A percentile compares a stretch with the other conserved stretches of the same genome.
phyloP scores from a whole-genome alignment of 441 rosid species.

The Daphne laureola region DNA sequence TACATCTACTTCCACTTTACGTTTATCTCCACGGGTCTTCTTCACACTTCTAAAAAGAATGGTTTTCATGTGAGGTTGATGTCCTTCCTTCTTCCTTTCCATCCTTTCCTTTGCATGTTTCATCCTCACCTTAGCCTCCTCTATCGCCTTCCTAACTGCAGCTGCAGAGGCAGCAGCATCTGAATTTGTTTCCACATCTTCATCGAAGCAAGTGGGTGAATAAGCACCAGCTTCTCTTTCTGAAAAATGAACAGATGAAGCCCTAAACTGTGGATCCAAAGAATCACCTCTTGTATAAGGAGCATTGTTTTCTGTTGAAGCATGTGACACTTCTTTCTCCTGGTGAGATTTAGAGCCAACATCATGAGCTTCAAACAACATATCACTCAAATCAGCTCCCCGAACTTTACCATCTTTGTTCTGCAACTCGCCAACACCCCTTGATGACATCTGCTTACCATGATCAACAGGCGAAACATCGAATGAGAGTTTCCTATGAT shows the following conservation, averaged over 20 bases:
- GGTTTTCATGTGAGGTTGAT: slow-evolving; percentile 30
- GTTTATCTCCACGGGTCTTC: slow-evolving; percentile 25
- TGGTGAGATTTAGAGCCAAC: slow-evolving; percentile 21
- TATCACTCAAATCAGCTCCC: slow-evolving; percentile 31
- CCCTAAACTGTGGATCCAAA: slow-evolving; percentile 16
- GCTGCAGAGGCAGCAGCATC: slow-evolving; percentile 87
- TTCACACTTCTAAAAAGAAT: slow-evolving; percentile 24
- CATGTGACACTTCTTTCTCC: slow-evolving; percentile 17
- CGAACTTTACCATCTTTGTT: slow-evolving; percentile 18
- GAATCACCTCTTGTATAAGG: slow-evolving; percentile 17
- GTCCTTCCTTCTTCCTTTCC: slow-evolving; percentile 62
- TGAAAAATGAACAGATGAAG: slow-evolving; percentile 26
- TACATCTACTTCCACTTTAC: slow-evolving; percentile 20
- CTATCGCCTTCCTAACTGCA: slow-evolving; percentile 82
- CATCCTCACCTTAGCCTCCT: slow-evolving; percentile 77
- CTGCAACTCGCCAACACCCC: slow-evolving; percentile 19
- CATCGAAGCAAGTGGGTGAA: slow-evolving; percentile 66
- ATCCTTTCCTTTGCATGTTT: slow-evolving; percentile 66
- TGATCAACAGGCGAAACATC: slow-evolving; percentile 22
- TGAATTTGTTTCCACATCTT: slow-evolving; percentile 66
- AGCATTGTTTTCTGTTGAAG: slow-evolving; percentile 13
- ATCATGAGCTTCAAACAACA: slow-evolving; percentile 32
- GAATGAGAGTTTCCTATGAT: slow-evolving; percentile 23
- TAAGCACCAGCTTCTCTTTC: slow-evolving; percentile 29
- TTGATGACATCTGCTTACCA: slow-evolving; percentile 13